Evolutionary conservation across 2,329 filamentous ascomycete genomes (phyloP), one percentile per base, ranked within the genome.

Genomic region (Biscogniauxia marginata): DNA sequence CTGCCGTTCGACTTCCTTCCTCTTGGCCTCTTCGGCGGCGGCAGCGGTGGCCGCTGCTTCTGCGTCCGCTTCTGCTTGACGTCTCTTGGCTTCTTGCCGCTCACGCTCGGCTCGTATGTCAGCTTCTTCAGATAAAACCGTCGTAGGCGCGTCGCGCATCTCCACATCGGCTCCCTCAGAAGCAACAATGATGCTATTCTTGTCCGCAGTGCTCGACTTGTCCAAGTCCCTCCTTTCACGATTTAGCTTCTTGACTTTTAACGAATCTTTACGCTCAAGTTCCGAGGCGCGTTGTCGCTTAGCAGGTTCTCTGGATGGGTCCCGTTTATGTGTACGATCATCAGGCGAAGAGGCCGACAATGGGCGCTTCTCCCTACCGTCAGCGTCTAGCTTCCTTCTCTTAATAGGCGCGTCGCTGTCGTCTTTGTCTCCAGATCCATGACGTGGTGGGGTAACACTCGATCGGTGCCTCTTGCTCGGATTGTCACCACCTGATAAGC

Each of bases 401-500:
- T 88, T 88, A 18, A 74, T 60, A 16, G 83, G 77, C 7, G 67
- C 75, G 53, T 85, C 83, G 44, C 69, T 67, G 24, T 77, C 75
- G 25, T 85, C 83, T 62, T 81, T 84, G 13, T 84, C 81, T 1
- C 73, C 74, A 19, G 77, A 74, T 56, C 77, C 80, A n/a, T 76
- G 75, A 24, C 75, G 72, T 23, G 85, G 81, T 1, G 85, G 84
- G 0, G 84, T 86, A 50, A 79, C 77, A 61, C 85, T 88, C 24
- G 77, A 76, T 23, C 85, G 78, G 63, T 82, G 82, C 45, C 85
- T 76, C 68, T 87, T 88, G n/a, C 75, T 69, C 6, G 81, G 73
- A 52, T 72, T 74, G 22, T 86, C 84, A 13, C 78, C 76, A 7
- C 79, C 74, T 7, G 77, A 77, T 11, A 80, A 68, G 24, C 79